Conservation (phyloP, 306 rosid genomes). For the Pterocarpus macrocarpus region DNA sequence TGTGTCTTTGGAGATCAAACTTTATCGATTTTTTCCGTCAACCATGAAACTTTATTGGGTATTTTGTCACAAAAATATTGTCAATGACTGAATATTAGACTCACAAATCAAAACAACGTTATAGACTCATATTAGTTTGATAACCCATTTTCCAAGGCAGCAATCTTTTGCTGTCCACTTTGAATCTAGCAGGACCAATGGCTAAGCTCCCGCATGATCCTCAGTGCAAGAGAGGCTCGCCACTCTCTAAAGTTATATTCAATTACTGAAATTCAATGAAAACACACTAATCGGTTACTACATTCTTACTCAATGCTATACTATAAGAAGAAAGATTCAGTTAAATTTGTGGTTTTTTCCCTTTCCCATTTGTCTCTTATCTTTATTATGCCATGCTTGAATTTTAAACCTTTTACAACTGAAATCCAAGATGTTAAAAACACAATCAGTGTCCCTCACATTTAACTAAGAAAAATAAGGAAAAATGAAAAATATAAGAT, state of each 20-base stretch:
- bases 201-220: too few relatives aligned
- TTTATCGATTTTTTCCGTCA: not conserved
- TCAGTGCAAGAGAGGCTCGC: not conserved
- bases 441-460: constrained; percentile 15
- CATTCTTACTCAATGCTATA: constrained; percentile 1
- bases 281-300: not conserved
- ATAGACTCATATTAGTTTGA: too few relatives aligned
- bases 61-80: not conserved
- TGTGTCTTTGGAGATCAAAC: not conserved
- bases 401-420: not conserved
- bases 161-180: too few relatives aligned
- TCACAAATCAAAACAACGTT: too few relatives aligned
- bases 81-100: not conserved
- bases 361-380: not conserved
- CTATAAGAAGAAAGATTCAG: constrained; percentile 1
- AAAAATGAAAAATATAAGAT: not conserved
- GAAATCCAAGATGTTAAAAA: not conserved
- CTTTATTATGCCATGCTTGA: not conserved
- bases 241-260: not conserved
- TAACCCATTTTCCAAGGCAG: too few relatives aligned
- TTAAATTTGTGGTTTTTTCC: not conserved
- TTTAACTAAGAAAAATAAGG: not conserved
- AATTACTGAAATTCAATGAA: not conserved
- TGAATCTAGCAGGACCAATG: too few relatives aligned
- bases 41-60: not conserved